Percentiles rank a stretch among this genome's conserved stretches.
These are phyloP conservation scores for Prunus padus DNA, from an alignment of 306 rosid genomes.

Conservation along the genomic window DNA sequence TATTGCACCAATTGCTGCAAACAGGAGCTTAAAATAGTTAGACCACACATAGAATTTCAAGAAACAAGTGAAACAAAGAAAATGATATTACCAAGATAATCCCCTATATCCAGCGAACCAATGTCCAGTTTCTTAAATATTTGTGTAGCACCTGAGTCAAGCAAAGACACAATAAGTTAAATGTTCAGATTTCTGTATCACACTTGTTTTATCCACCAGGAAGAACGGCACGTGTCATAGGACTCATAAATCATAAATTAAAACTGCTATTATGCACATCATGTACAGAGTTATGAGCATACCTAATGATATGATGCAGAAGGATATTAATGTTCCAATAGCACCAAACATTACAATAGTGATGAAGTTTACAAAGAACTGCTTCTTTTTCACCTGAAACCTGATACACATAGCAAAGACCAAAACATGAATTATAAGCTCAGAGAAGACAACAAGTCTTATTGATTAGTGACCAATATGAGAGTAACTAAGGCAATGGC, in stretches of 20 bases:
- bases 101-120: constrained; percentile 66
- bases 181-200: not conserved
- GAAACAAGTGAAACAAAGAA: constrained; percentile 7
- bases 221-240: not conserved
- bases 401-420: constrained; percentile 47
- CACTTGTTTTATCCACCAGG: not conserved
- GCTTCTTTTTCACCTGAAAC: constrained; percentile 99
- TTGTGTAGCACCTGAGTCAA: constrained; percentile 63
- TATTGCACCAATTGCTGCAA: constrained; percentile 92
- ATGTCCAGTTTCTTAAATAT: constrained; percentile 70
- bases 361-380: constrained; percentile 78
- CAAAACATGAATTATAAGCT: constrained; percentile 1
- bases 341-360: constrained; percentile 89
- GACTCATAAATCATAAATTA: not conserved
- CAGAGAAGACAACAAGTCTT: not conserved
- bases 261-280: not conserved
- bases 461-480: not conserved
- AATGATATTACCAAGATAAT: constrained; percentile 60
- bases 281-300: constrained; percentile 26
- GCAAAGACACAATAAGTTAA: constrained; percentile 17
- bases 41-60: constrained; percentile 16
- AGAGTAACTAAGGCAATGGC: not conserved
- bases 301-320: constrained; percentile 74
- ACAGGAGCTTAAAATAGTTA: constrained; percentile 16
- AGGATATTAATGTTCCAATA: constrained; percentile 82